Evolutionary conservation across 441 rosid species (phyloP).

Genomic region (Adansonia rubrostipa): DNA sequence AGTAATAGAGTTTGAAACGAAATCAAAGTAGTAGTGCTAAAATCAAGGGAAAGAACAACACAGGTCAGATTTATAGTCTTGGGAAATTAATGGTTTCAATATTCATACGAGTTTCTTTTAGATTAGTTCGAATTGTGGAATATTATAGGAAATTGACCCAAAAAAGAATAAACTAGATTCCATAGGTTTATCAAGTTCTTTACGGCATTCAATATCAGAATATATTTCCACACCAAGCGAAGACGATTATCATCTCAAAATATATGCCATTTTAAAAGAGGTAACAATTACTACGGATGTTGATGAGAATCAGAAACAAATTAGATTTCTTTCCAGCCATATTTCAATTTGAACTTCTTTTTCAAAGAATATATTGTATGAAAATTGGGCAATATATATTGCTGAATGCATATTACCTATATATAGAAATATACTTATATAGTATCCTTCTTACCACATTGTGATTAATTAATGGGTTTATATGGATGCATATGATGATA

Average conservation of each 20-base stretch:
- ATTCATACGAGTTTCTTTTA: not conserved
- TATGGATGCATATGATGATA: too few relatives aligned
- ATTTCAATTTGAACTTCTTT: not conserved
- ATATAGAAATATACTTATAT: too few relatives aligned
- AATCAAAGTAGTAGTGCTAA: not conserved
- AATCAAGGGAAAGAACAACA: not conserved
- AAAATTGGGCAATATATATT: too few relatives aligned
- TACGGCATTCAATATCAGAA: not conserved
- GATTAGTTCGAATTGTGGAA: too few relatives aligned
- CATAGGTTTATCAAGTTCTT: conserved; percentile 1
- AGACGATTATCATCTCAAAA: not conserved
- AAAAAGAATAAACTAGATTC: not conserved
- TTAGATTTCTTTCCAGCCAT: not conserved
- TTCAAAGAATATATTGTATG: not conserved
- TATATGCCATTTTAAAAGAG: not conserved
- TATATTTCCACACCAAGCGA: not conserved
- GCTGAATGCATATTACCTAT: too few relatives aligned
- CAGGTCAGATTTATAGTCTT: not conserved
- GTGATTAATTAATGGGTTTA: too few relatives aligned
- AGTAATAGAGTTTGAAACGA: not conserved
- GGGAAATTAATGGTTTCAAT: not conserved
- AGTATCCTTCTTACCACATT: too few relatives aligned
- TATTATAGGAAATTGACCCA: not conserved
- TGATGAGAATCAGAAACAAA: not conserved
- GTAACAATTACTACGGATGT: too few relatives aligned